Conservation (phyloP, 2,329 filamentous ascomycete species). For the Hypomyces rosellus region DNA sequence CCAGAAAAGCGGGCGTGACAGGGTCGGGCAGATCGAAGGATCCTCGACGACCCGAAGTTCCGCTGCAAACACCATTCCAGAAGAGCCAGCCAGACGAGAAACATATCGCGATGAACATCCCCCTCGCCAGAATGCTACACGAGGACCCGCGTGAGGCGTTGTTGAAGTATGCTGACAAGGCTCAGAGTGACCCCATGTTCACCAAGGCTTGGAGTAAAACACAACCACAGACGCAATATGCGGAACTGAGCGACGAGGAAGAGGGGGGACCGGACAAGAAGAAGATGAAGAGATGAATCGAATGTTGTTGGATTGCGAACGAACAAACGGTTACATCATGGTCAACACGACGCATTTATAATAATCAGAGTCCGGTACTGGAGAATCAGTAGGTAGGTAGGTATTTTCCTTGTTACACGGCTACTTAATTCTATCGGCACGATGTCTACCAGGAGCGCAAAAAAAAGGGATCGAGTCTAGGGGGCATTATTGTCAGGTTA, state of each 20-base stretch:
- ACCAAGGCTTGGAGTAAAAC: conserved; percentile 90
- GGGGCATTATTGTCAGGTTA: too few relatives aligned
- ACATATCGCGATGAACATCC: conserved; percentile 82
- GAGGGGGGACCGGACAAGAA: conserved; percentile 64
- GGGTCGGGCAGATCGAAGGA: conserved; percentile 71
- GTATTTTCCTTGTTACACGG: too few relatives aligned
- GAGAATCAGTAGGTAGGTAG: background rate
- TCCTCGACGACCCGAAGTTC: conserved; percentile 78
- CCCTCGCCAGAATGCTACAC: conserved; percentile 86
- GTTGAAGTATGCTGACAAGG: conserved; percentile 89
- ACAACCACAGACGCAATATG: conserved; percentile 87
- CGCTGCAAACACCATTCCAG: conserved; percentile 79
- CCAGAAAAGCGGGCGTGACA: conserved; percentile 61
- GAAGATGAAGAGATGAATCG: conserved; percentile 45
- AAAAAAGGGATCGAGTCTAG: background rate
- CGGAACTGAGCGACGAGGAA: conserved; percentile 82
- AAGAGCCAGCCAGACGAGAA: conserved; percentile 85
- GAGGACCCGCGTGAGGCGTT: conserved; percentile 93
- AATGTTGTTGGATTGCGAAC: too few relatives aligned
- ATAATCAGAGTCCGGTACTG: background rate
- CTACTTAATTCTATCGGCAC: too few relatives aligned
- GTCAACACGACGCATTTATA: background rate
- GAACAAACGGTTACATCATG: background rate
- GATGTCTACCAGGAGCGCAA: background rate
- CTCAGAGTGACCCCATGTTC: conserved; percentile 88